A percentile compares a stretch with the other conserved stretches of the same genome.
These are phyloP conservation scores for Colletotrichum shisoi DNA, from an alignment of 2,329 filamentous ascomycete species.

Conservation along the genomic window DNA sequence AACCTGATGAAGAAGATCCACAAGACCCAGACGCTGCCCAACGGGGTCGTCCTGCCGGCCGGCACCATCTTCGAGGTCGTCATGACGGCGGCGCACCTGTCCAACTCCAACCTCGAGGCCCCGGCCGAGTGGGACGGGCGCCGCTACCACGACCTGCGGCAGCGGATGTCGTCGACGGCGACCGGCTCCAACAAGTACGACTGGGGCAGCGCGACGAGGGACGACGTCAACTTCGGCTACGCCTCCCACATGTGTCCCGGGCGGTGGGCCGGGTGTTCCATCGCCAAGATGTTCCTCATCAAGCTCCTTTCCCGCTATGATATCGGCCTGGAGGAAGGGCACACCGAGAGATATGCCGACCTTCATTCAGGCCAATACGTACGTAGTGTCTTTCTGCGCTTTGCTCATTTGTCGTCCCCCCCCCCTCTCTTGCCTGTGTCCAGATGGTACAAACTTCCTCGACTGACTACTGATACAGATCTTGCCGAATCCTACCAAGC, in stretches of 20 bases:
- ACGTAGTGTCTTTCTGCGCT: background rate
- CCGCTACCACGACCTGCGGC: slow-evolving; percentile 31
- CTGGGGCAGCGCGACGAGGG: slow-evolving; percentile 30
- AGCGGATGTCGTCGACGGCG: background rate
- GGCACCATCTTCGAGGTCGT: slow-evolving; percentile 33
- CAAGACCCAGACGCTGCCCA: slow-evolving; percentile 30
- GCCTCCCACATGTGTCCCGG: slow-evolving; percentile 37
- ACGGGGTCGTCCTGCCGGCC: slow-evolving; percentile 21
- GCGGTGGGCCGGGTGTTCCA: slow-evolving; percentile 35
- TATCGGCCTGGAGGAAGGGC: slow-evolving; percentile 23
- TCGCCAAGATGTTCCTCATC: slow-evolving; percentile 37
- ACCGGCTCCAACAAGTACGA: slow-evolving; percentile 26
- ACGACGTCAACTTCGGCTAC: slow-evolving; percentile 36
- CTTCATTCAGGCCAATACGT: slow-evolving; percentile 33
- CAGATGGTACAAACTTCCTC: no score
- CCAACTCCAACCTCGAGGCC: slow-evolving; percentile 23
- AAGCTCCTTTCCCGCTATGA: slow-evolving; percentile 19
- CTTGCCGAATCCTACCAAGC: slow-evolving; percentile 23
- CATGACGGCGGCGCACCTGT: slow-evolving; percentile 34
- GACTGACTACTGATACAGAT: slow-evolving; percentile 5
- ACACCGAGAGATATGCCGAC: slow-evolving; percentile 28
- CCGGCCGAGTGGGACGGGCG: slow-evolving; percentile 28
- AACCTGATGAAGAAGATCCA: slow-evolving; percentile 36
- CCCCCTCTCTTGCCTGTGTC: no score
- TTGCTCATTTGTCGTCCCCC: background rate